A percentile compares a stretch with the other conserved stretches of the same genome.
Evolutionary conservation across 1,284 basidiomycete species (phyloP).

Genomic region (Ustilago esculenta): DNA sequence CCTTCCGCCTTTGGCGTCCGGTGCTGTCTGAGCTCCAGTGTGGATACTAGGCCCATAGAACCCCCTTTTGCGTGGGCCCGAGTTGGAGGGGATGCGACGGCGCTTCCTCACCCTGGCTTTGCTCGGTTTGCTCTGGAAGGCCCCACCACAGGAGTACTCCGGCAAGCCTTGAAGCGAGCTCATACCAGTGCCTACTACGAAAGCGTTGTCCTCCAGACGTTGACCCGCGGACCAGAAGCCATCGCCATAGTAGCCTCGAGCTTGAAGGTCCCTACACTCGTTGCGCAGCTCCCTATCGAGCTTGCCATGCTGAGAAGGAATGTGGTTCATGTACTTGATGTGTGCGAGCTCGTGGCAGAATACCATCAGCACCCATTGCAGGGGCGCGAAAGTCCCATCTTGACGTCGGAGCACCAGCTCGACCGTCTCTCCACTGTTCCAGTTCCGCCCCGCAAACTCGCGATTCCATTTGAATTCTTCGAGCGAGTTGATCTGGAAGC

Average conservation of each 20-base stretch:
- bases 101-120: conserved; percentile 18
- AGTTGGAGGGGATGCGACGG: conserved; percentile 10
- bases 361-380: conserved; percentile 52
- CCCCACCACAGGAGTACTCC: conserved; percentile 53
- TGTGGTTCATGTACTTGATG: conserved; percentile 59
- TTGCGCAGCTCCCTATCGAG: conserved; percentile 44
- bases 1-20: conserved; percentile 40
- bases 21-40: conserved; percentile 55
- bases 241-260: conserved; percentile 56
- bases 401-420: conserved; percentile 50
- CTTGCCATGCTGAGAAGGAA: conserved; percentile 52
- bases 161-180: conserved; percentile 41
- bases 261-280: conserved; percentile 41
- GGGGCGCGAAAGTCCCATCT: conserved; percentile 47
- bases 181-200: conserved; percentile 39
- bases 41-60: conserved; percentile 50
- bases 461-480: conserved; percentile 57
- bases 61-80: conserved; percentile 17
- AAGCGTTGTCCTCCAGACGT: conserved; percentile 40
- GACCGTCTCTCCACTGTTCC: conserved; percentile 58
- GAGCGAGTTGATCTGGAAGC: conserved; percentile 56
- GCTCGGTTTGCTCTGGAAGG: conserved; percentile 35
- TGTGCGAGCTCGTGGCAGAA: conserved; percentile 60
- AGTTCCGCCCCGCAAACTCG: conserved; percentile 57
- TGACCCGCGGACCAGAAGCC: conserved; percentile 58